Evolutionary conservation across 129 eudicot genomes (phyloP), one percentile per base, ranked within the genome.

Genomic region (Oenanthe sinensis): DNA sequence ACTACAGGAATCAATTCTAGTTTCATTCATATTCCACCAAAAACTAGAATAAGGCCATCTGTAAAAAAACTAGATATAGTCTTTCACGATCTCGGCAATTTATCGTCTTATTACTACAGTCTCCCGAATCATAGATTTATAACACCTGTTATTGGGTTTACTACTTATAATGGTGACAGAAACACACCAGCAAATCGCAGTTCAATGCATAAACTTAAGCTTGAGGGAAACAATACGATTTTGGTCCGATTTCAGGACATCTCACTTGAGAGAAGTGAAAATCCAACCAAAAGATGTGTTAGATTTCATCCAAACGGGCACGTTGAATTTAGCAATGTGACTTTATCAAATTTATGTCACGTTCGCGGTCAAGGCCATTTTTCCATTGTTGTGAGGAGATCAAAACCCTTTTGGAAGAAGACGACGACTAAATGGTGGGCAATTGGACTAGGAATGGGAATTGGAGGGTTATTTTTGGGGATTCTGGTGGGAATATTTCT

Each of bases 81-180:
- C 75, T 85, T 81, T 80, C 88, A 91, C 17, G 81, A 96, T 77
- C 82, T 96, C 13, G 97, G 96, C 16, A 96, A 92, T 62, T 86
- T 85, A 84, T 96, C 99, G 12, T 81, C 91, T 17, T 76, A 50
- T 12, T 96, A 90, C 42, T 92, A 85, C 71, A 79, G 80, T 7
- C 88, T 96, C 42, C 91, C 95, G 0, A 79, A 87, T 71, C 77
- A 92, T 83, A 89, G 87, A 33, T 83, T 90, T 39, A 86, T 86
- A 11, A 78, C 97, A 10, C 91, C 94, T 14, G 80, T 96, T 4
- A 44, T 92, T 6, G 99, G 99, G 17, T 73, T 92, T 0, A 75
- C 81, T 60, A 81, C 83, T 6, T 96, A 96, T 16, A 26, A 46
- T 39, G 88, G 87, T 50, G 85, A 89, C 24, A 74, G 79, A 5